Evolutionary conservation across 768 basidiomycete genomes (phyloP).

Genomic region (Rhodotorula kratochvilovae): DNA sequence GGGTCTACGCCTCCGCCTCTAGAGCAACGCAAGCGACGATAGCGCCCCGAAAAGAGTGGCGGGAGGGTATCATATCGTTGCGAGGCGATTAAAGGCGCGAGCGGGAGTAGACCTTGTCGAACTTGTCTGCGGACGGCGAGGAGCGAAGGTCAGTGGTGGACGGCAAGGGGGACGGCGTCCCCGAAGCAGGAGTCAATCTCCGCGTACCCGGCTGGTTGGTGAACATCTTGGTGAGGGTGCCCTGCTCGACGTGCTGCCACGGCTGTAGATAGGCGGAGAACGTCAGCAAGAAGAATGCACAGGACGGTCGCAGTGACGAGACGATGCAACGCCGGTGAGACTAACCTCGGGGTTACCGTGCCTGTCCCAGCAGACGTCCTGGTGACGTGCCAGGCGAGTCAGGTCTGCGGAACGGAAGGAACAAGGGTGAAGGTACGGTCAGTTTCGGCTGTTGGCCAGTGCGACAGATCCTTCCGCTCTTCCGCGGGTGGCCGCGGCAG

Average conservation of each 20-base stretch:
- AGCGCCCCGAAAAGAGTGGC: not conserved
- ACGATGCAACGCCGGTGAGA: no score
- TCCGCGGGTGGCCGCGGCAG: no score
- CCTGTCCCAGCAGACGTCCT: slow-evolving; percentile 13
- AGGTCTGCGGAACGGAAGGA: slow-evolving; percentile 12
- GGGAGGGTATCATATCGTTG: not conserved
- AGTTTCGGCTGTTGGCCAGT: not conserved
- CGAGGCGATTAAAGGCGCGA: slow-evolving; percentile 12
- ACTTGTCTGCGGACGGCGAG: not conserved
- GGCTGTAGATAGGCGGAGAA: slow-evolving; percentile 12
- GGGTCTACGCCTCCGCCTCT: not conserved
- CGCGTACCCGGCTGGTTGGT: slow-evolving; percentile 21
- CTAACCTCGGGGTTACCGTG: slow-evolving; percentile 39
- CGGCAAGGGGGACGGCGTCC: no score
- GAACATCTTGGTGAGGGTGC: slow-evolving; percentile 41
- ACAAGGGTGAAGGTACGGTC: not conserved
- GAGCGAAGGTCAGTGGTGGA: not conserved
- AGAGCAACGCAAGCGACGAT: not conserved
- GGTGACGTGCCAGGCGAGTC: slow-evolving; percentile 34
- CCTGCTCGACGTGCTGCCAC: slow-evolving; percentile 41
- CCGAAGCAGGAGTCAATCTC: no score
- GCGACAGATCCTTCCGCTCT: no score
- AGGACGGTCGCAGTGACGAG: no score
- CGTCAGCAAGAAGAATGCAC: no score
- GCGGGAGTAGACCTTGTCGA: slow-evolving; percentile 17